Evolutionary conservation across 768 basidiomycete genomes (phyloP).

Genomic region (Mycena vitilis): DNA sequence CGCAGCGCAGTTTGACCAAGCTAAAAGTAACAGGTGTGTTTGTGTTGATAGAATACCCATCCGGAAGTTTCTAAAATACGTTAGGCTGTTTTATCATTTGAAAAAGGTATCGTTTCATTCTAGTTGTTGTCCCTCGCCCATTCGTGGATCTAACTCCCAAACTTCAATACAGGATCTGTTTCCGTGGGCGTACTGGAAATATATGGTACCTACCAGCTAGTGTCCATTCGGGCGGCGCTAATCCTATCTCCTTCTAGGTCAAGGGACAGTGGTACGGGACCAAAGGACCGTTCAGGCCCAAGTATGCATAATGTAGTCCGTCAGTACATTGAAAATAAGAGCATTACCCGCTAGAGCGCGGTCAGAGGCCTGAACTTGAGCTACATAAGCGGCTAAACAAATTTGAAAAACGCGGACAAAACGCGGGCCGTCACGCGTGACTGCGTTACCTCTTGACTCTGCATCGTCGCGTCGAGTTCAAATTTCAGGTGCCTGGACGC

Average conservation of each 20-base stretch:
- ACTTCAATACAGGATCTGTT: constrained; percentile 62
- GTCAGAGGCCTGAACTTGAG: no score
- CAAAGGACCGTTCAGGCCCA: constrained; percentile 53
- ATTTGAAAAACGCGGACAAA: no score
- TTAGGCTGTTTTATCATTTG: constrained; percentile 84
- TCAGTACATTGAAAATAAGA: not conserved
- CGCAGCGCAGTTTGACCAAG: constrained; percentile 74
- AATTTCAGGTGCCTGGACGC: no score
- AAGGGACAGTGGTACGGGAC: constrained; percentile 63
- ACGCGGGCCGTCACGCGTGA: no score
- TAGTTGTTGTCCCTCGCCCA: constrained; percentile 6
- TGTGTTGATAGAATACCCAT: not conserved
- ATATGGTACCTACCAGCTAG: constrained; percentile 59
- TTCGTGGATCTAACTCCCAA: not conserved
- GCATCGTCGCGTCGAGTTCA: no score
- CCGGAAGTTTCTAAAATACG: constrained; percentile 24
- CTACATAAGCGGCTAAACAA: no score
- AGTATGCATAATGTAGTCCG: constrained; percentile 40
- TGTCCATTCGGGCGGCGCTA: not conserved
- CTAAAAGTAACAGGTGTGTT: constrained; percentile 75
- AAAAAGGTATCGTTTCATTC: constrained; percentile 69
- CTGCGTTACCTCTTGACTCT: no score
- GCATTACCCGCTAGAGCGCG: no score
- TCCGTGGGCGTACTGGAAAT: constrained; percentile 83
- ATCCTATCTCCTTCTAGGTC: constrained; percentile 37